A percentile compares a stretch with the other conserved stretches of the same genome.
These are phyloP conservation scores for Penicillium brevicompactum DNA, from an alignment of 2,329 filamentous ascomycete genomes.

Conservation along the genomic window DNA sequence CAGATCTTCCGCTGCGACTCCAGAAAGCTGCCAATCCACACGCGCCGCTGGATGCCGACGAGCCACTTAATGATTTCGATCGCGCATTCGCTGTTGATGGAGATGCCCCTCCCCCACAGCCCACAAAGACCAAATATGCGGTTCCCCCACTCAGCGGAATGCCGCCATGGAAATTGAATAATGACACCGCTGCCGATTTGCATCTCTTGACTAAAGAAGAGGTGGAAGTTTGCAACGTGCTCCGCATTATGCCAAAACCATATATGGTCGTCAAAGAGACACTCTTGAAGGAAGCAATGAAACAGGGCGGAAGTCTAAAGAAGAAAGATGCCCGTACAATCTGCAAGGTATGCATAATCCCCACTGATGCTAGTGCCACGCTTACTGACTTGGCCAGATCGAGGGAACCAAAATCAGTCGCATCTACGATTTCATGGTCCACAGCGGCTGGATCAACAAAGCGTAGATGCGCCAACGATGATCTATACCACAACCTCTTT, in stretches of 20 bases:
- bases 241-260: slow-evolving; percentile 88
- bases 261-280: slow-evolving; percentile 94
- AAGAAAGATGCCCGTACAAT: slow-evolving; percentile 92
- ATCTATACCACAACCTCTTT: neutral
- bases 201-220: slow-evolving; percentile 87
- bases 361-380: neutral
- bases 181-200: slow-evolving; percentile 74
- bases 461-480: slow-evolving; percentile 51
- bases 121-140: slow-evolving; percentile 55
- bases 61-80: slow-evolving; percentile 53
- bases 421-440: slow-evolving; percentile 93
- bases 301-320: slow-evolving; percentile 83
- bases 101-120: slow-evolving; percentile 42
- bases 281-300: slow-evolving; percentile 86
- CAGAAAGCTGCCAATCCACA: slow-evolving; percentile 41
- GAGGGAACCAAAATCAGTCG: slow-evolving; percentile 82
- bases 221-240: slow-evolving; percentile 78
- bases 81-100: slow-evolving; percentile 56
- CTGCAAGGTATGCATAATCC: slow-evolving; percentile 55
- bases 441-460: slow-evolving; percentile 88
- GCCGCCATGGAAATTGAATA: slow-evolving; percentile 63
- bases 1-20: slow-evolving; percentile 71
- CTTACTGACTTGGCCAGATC: slow-evolving; percentile 51
- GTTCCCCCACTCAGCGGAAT: slow-evolving; percentile 51
- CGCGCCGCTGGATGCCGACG: slow-evolving; percentile 32